These are phyloP conservation scores for Aspergillus vadensis DNA, from an alignment of 2,329 filamentous ascomycete species.

Conservation along the genomic window DNA sequence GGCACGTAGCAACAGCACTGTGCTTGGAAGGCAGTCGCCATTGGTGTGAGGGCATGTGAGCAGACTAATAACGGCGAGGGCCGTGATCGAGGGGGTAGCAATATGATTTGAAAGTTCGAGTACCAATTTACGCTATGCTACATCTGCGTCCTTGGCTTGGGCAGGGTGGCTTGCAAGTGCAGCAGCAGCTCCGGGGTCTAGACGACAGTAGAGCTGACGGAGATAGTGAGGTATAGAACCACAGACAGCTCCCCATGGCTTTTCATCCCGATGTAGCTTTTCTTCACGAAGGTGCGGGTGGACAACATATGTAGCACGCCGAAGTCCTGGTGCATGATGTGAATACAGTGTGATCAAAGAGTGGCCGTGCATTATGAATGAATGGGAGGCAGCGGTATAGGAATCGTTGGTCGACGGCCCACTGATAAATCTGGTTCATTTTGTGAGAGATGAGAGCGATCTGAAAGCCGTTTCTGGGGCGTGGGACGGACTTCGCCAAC, in stretches of 20 bases:
- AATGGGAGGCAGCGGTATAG: not conserved
- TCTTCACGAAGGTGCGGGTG: not conserved
- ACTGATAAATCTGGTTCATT: not conserved
- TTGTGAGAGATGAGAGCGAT: not conserved
- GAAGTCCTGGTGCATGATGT: not conserved
- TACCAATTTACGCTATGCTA: not conserved
- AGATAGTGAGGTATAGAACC: slow-evolving; percentile 2
- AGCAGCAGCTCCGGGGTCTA: not conserved
- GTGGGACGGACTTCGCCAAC: rapidly evolving
- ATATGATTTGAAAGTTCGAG: not conserved
- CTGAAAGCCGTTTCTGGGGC: no score
- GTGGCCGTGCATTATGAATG: not conserved
- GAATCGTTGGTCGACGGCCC: not conserved
- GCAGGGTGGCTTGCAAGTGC: not conserved
- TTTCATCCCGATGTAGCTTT: not conserved
- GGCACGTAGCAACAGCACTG: slow-evolving; percentile 5
- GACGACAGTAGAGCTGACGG: not conserved
- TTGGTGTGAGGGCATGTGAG: not conserved
- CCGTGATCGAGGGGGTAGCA: not conserved
- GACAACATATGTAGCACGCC: slow-evolving; percentile 11
- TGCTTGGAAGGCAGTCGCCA: not conserved
- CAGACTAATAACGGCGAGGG: not conserved
- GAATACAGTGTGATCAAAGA: slow-evolving; percentile 13
- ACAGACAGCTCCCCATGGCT: not conserved
- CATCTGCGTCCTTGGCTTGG: slow-evolving; percentile 1